Evolutionary conservation across 495 filamentous ascomycete genomes (phyloP), one percentile per base, ranked within the genome.

Genomic region (Talaromyces wortmannii): DNA sequence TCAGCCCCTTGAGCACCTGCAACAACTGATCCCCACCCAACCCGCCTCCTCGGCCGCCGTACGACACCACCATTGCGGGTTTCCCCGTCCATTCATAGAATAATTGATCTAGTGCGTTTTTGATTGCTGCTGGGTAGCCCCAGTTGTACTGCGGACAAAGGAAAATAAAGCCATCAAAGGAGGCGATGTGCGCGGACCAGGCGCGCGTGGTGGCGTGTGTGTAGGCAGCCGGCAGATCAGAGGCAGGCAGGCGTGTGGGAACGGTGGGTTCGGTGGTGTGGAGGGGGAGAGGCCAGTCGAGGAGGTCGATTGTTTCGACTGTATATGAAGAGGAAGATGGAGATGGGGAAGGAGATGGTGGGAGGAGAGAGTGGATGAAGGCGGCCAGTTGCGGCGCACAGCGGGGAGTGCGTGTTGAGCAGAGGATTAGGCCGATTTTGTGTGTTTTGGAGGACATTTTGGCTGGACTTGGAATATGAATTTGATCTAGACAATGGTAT

Each of bases 41-140:
- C 2, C 17, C 45, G 16, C 45, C 45, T 6, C 16, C 48, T 31
- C 48, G 1, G 8, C 29, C 29, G 30, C 48, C 48, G n/a, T 51
- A 51, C 10, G 58, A 74, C 31, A 79, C 64, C 43, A 80, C 62
- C 29, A 60, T 63, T 16, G 67, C 67, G 0, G 76, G 72, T 64
- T 78, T 78, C 43, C 70, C 74, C 44, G 60, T 63, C 75, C 76
- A 78, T 61, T 80, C 76, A 66, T 78, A 59, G 43, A 64, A 47
- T 13, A 80, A 65, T 57, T 77, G 78, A 61, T 80, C 76, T 58
- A 80, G 71, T 15, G 77, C 77, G 62, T 78, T 78, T 63, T 79
- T 79, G 49, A 73, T 60, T 10, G 59, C 66, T 8, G 72, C 75
- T 1, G 73, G 59, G 23, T 71, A 56, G 16, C 62, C 56, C 59